Percentiles rank a stretch among this genome's conserved stretches.
phyloP scores from a whole-genome alignment of 1,139 yeast species.

The Yamadazyma spencermartinsiae region DNA sequence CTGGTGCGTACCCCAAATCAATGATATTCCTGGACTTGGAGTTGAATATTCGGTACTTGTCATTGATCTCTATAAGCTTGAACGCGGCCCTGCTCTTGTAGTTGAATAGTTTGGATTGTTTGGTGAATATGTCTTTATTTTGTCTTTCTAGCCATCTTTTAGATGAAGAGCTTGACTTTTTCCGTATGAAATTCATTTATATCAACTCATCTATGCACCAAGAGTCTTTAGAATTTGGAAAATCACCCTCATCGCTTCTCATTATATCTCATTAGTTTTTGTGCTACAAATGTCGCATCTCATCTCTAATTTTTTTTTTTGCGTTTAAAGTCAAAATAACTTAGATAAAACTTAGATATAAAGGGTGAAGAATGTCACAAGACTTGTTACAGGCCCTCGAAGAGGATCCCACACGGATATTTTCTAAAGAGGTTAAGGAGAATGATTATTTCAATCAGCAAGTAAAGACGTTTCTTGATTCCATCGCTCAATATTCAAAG shows the following conservation, averaged over 20 bases:
- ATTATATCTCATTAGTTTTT: slow-evolving; percentile 2
- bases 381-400: slow-evolving; percentile 18
- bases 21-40: slow-evolving; percentile 56
- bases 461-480: slow-evolving; percentile 62
- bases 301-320: slow-evolving; percentile 11
- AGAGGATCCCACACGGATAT: slow-evolving; percentile 18
- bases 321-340: no score
- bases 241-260: not conserved
- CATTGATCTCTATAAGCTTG: slow-evolving; percentile 72
- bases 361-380: slow-evolving; percentile 1
- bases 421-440: slow-evolving; percentile 9
- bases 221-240: not conserved
- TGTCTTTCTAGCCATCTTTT: slow-evolving; percentile 67
- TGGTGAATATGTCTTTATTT: slow-evolving; percentile 58
- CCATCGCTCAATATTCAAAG: slow-evolving; percentile 62
- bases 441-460: slow-evolving; percentile 29
- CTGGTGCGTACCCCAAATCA: slow-evolving; percentile 64
- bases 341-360: no score
- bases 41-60: slow-evolving; percentile 58
- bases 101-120: slow-evolving; percentile 63
- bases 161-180: slow-evolving; percentile 42
- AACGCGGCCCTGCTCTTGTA: slow-evolving; percentile 88
- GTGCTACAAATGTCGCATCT: slow-evolving; percentile 12
- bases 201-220: not conserved
- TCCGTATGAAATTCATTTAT: slow-evolving; percentile 7